Evolutionary conservation across 768 basidiomycete genomes (phyloP).

Genomic region (Lentinula lateritia): DNA sequence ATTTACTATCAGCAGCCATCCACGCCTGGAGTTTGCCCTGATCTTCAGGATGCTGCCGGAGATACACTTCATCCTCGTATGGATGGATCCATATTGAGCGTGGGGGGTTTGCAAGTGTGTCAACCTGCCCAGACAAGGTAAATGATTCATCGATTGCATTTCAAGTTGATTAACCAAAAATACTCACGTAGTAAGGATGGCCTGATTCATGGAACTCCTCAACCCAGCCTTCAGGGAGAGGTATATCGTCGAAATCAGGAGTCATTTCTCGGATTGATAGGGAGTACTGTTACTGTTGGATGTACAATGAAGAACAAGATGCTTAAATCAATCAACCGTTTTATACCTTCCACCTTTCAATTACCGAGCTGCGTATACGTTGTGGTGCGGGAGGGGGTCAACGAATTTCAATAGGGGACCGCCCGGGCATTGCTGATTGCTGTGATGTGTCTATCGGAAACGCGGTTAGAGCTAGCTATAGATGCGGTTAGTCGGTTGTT

Average conservation of each 20-base stretch:
- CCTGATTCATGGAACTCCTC: constrained; percentile 32
- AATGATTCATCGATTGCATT: not conserved
- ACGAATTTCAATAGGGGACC: no score
- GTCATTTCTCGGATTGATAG: constrained; percentile 13
- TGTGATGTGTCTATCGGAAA: not conserved
- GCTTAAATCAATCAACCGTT: not conserved
- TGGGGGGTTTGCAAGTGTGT: constrained; percentile 56
- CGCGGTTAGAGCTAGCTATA: not conserved
- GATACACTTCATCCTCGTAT: constrained; percentile 60
- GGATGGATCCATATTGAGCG: constrained; percentile 72
- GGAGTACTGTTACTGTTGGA: not conserved
- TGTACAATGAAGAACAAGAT: no score
- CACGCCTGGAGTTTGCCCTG: constrained; percentile 25
- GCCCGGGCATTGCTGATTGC: not conserved
- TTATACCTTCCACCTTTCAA: not conserved
- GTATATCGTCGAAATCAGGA: constrained; percentile 13
- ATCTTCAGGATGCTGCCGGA: constrained; percentile 45
- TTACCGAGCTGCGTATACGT: no score
- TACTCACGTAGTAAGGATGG: constrained; percentile 39
- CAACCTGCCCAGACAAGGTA: constrained; percentile 35
- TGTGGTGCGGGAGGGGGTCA: no score
- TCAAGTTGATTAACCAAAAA: not conserved
- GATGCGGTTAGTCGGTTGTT: not conserved
- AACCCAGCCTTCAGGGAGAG: constrained; percentile 46
- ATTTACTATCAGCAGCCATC: not conserved